Evolutionary conservation across 768 basidiomycete species (phyloP), one percentile per base, ranked within the genome.

Genomic region (Phanerodontia chrysosporium): DNA sequence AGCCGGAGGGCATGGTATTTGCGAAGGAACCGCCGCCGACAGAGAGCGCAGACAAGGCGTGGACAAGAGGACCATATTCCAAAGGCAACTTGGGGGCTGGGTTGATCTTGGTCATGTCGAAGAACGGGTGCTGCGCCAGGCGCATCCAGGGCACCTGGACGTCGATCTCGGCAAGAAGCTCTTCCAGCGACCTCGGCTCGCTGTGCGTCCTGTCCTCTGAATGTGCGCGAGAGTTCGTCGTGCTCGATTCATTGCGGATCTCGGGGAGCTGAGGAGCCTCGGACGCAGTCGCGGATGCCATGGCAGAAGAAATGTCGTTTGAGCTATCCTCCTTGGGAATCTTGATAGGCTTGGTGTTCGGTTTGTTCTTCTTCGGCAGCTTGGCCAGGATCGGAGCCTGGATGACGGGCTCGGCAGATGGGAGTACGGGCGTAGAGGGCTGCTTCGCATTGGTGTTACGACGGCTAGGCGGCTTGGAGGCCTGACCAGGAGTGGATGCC

Each of bases 1-100:
- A 90, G 12, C 89, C 89, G 6, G 89, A 86, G 16, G 92, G 90
- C 76, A 92, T 86, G 64, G 84, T 89, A 63, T 85, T 87, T 36
- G 90, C 86, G 66, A 92, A 92, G 7, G 89, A 90, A 9, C 89
- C 89, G 10, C 91, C 89, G 2, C 90, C 90, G 14, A 91, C 89
- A 1, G 92, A 93, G 35, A 94, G 76, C 13, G 92, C 90, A 8
- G 92, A 92, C 27, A 94, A 73, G 0, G 92, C 92, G 66, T 92
- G 90, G 1, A 92, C 91, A 49, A 94, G 75, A 30, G 92, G 90
- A 1, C 87, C 89, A 64, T 94, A 94, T 64, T 92, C 89, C 45
- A 92, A 73, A 13, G 90, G 89, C 79, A 90, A 85, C 66, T 85
- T 89, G 51, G 84, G 81, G n/a, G 88, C 82, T 25, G 89, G 84